Percentiles rank a stretch among this genome's conserved stretches.
These are phyloP conservation scores for Cryptococcus neoformans DNA, from an alignment of 1,284 basidiomycete species.

Conservation along the genomic window DNA sequence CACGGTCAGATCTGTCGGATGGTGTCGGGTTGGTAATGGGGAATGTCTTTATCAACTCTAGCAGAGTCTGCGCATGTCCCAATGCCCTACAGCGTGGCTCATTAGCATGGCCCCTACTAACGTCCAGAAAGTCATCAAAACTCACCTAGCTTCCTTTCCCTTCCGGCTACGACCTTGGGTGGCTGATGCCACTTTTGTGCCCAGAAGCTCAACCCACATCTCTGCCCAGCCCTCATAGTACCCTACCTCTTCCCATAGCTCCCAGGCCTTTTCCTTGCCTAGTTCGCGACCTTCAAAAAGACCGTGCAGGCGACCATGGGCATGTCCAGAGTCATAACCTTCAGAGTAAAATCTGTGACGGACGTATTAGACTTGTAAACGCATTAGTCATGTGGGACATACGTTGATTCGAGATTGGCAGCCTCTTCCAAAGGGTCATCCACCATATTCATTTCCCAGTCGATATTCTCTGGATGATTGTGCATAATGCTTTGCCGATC, in stretches of 20 bases:
- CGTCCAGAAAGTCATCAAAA: background rate
- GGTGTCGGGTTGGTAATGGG: constrained; percentile 65
- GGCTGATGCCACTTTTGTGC: constrained; percentile 37
- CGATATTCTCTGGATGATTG: background rate
- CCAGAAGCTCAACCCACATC: constrained; percentile 60
- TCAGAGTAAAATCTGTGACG: constrained; percentile 67
- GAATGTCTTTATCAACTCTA: constrained; percentile 70
- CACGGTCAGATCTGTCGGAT: background rate
- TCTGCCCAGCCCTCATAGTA: constrained; percentile 82
- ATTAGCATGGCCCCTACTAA: background rate
- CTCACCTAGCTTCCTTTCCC: constrained; percentile 33
- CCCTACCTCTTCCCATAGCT: constrained; percentile 59
- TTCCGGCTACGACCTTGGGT: background rate
- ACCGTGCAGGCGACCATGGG: constrained; percentile 84
- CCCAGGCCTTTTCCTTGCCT: constrained; percentile 50
- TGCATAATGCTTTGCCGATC: too few species aligned
- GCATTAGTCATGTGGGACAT: constrained; percentile 1
- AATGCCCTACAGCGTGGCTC: constrained; percentile 50
- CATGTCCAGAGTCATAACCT: constrained; percentile 73
- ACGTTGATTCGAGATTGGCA: constrained; percentile 20
- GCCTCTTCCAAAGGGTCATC: constrained; percentile 15
- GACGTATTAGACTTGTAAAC: background rate
- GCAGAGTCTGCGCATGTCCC: constrained; percentile 64
- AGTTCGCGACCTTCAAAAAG: constrained; percentile 87
- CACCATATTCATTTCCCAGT: constrained; percentile 4